Base-by-base conservation (phyloP, 257 asterid species). In the Solanum etuberosum region DNA sequence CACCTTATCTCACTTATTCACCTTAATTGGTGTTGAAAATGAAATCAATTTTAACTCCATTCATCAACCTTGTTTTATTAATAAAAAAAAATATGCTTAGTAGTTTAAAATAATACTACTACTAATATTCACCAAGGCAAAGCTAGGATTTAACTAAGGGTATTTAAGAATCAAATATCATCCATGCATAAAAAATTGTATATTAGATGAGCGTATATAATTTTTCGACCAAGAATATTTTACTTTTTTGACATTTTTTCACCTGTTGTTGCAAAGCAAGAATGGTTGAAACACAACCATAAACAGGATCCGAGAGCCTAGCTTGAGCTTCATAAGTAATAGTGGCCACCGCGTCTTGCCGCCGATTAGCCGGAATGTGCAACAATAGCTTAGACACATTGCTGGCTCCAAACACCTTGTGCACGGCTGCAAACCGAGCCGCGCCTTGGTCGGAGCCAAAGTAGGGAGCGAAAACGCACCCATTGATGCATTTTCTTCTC, bases 261-360 rank as follows among this genome's bases (percentile, higher is more conserved):
- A 96, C 99, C 98, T 93, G 98, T 29, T 93, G 98, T 87, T 94
- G 99, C 92, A 96, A 87, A 54, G 97, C 96, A 59, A 94, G 87
- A 38, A 96, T 93, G 70, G 96, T 93, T 16, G 98, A 94, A 13
- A 96, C 96, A 61, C 99, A 96, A 9, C 99, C 99, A 89, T 94
- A 93, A 80, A 95, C 95, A 7, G 99, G 99, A 87, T 96, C 98
- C 4, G 98, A 92, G 73, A 95, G 96, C 88, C 98, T 89, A 4
- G 98, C 97, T 86, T 95, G 98, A 88, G 99, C 99, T 89, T 96
- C 99, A 74, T 94, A 96, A 14, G 94, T 93, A 61, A 96, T 93
- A 10, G 98, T 96, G 54, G 93, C 94, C 16, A 94, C 97, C 0
- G 97, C 98, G 32, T 96, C 99, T 11, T 93, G 95, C 3, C 98